Percentiles rank a stretch among this genome's conserved stretches.
Evolutionary conservation across 768 basidiomycete genomes (phyloP).

Genomic region (Lentinula boryana): DNA sequence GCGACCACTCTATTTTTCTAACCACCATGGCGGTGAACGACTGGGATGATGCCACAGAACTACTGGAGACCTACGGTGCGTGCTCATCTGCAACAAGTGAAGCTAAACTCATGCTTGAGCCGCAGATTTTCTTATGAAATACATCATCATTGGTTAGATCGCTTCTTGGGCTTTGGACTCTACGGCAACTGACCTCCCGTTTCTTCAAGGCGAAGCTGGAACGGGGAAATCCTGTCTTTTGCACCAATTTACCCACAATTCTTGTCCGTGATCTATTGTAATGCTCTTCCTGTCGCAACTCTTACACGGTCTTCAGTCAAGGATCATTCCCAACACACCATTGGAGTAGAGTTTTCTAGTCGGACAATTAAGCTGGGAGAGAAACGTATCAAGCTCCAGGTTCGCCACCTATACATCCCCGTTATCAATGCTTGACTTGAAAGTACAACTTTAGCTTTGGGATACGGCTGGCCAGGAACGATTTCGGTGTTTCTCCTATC

Average conservation of each 20-base stretch:
- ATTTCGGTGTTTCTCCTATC: slow-evolving; percentile 53
- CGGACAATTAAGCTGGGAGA: slow-evolving; percentile 89
- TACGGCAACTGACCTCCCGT: slow-evolving; percentile 4
- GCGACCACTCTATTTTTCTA: not conserved
- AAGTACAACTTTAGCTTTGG: slow-evolving; percentile 63
- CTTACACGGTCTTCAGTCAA: slow-evolving; percentile 59
- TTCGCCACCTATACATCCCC: slow-evolving; percentile 25
- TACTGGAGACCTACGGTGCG: slow-evolving; percentile 90
- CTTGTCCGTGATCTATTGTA: slow-evolving; percentile 53
- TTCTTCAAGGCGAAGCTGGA: slow-evolving; percentile 78
- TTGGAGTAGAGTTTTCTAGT: slow-evolving; percentile 97
- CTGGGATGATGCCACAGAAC: slow-evolving; percentile 84
- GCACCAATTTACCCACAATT: slow-evolving; percentile 94
- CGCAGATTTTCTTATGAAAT: slow-evolving; percentile 97
- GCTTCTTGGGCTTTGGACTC: slow-evolving; percentile 4
- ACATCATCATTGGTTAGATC: slow-evolving; percentile 84
- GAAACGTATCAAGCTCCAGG: slow-evolving; percentile 94
- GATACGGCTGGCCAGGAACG: slow-evolving; percentile 97
- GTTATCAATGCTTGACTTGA: slow-evolving; percentile 11
- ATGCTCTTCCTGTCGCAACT: slow-evolving; percentile 2
- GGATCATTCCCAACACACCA: slow-evolving; percentile 95
- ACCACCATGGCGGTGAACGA: slow-evolving; percentile 51
- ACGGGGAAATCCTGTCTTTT: slow-evolving; percentile 96
- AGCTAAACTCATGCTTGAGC: slow-evolving; percentile 11
- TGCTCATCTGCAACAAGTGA: not conserved